Base-by-base conservation (phyloP, 352 stramenopile species). In the Globisporangium paroecandrum region DNA sequence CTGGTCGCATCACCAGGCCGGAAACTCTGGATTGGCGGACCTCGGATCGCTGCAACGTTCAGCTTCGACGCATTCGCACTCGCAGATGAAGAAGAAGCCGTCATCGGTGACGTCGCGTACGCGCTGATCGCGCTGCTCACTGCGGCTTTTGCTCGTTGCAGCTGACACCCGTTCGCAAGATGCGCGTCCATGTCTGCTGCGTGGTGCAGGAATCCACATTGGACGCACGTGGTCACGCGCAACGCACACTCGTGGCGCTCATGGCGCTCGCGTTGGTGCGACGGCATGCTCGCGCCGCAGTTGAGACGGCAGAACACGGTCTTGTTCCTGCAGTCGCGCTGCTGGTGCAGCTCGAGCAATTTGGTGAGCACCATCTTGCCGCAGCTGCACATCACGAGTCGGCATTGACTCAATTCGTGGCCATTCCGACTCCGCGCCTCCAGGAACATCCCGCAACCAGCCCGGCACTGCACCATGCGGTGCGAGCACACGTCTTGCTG, bases 391-490 rank as follows among this genome's bases (percentile, higher is more conserved):
- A 91, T 84, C 25, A 76, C 73, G 22, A 91, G 73, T 32, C 83
- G 77, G 46, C 83, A 89, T 47, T 89, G 83, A 38, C 83, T 91
- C 49, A 85, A 69, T n/a, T 91, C 83, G 60, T 91, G 83, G 6
- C 79, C 81, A 29, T 81, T 81, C n/a, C 73, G 81, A 12, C 77
- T 80, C 1, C 83, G 74, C 1, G 79, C 79, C 53, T 83, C 74
- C 51, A 89, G 74, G 36, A 77, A 77, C 27, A 82, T 63, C 0
- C 76, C 79, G 56, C 83, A 91, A 34, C 81, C 81, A 6, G 73
- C 76, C 24, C 83, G 77, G 55, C 83, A 91, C 27, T 74, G 63
- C 7, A 89, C 78, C 4, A 77, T 65, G 7, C 79, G 76, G 27
- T 85, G 71, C 43, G 79, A 77, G 38, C 80, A 87, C 1, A 68